Conservation (phyloP, 106 monocot genomes). For the Gastrodia elata region DNA sequence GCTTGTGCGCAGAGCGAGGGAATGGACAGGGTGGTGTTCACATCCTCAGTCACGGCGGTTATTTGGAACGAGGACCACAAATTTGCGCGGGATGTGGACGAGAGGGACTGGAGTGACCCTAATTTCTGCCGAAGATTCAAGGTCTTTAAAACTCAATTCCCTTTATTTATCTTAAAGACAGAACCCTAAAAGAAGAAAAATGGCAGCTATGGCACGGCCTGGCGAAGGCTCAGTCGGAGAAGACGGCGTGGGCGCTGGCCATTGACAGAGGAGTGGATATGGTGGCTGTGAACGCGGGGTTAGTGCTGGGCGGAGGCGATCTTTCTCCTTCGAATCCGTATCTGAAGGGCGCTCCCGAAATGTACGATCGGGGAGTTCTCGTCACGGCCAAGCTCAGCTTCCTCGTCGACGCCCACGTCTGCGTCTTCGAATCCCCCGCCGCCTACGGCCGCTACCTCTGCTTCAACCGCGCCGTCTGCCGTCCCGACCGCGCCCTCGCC, state of each 20-base stretch:
- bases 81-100: constrained; percentile 28
- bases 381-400: constrained; percentile 59
- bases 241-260: constrained; percentile 87
- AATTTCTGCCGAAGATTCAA: constrained; percentile 72
- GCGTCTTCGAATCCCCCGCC: constrained; percentile 41
- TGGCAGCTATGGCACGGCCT: constrained; percentile 83
- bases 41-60: constrained; percentile 78
- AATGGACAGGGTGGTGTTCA: constrained; percentile 81
- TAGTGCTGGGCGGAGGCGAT: constrained; percentile 32
- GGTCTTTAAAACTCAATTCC: constrained; percentile 20
- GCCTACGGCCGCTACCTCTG: constrained; percentile 86
- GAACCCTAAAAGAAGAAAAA: no score
- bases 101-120: constrained; percentile 88
- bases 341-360: constrained; percentile 68
- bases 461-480: constrained; percentile 53
- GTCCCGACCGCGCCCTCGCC: constrained; percentile 59
- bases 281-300: constrained; percentile 69
- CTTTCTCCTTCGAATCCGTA: constrained; percentile 38
- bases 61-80: constrained; percentile 63
- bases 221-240: constrained; percentile 77
- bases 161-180: no score
- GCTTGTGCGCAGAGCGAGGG: constrained; percentile 74
- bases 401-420: constrained; percentile 63
- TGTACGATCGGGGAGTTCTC: constrained; percentile 76
- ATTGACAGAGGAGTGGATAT: constrained; percentile 86